phyloP scores from a whole-genome alignment of 75 land plant species.

The Cunninghamia lanceolata region DNA sequence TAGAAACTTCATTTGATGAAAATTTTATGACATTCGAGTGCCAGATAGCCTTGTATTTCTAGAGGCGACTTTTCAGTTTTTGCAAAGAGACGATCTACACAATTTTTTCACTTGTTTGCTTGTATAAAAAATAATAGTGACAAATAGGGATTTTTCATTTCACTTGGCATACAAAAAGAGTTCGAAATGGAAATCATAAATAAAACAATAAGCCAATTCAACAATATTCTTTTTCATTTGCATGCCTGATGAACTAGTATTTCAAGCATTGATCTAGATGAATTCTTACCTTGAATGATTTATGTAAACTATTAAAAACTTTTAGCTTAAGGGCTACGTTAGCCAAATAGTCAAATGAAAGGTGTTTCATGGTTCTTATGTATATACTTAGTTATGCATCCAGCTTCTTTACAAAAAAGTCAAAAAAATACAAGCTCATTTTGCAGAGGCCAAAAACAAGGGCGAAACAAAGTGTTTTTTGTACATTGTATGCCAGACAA shows the following conservation, averaged over 20 bases:
- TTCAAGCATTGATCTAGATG: background rate
- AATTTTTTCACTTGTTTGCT: no score
- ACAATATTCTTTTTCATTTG: background rate
- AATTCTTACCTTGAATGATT: background rate
- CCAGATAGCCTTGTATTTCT: no score
- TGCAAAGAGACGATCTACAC: no score
- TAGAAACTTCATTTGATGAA: no score
- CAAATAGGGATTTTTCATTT: no score
- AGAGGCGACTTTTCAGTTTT: no score
- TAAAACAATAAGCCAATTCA: no score
- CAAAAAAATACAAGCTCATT: no score
- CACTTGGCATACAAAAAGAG: background rate
- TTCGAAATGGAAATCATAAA: no score
- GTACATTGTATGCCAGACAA: slow-evolving; percentile 9
- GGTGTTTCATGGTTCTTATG: background rate
- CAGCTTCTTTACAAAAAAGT: background rate
- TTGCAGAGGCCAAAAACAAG: background rate
- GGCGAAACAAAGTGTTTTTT: background rate
- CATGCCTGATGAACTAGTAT: background rate
- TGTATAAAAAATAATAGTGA: no score
- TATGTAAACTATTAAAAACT: background rate
- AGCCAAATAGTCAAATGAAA: background rate
- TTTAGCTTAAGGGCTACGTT: background rate
- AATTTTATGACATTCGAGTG: no score
- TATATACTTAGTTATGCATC: background rate